Evolutionary conservation across 768 basidiomycete species (phyloP).

Genomic region (Galerina sulciceps): DNA sequence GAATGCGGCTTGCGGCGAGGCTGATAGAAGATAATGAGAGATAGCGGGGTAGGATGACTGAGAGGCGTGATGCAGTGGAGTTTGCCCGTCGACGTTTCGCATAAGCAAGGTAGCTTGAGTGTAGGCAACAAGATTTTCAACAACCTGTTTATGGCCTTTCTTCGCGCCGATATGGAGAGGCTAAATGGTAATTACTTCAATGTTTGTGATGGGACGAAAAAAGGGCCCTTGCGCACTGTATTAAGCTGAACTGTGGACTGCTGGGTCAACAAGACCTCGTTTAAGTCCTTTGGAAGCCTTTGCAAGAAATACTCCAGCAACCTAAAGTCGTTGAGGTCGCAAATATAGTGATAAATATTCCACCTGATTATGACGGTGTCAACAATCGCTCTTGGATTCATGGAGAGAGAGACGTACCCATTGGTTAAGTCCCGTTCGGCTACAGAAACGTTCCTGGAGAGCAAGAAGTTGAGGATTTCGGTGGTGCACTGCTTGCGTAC

Average conservation of each 20-base stretch:
- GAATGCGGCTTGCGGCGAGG: conserved; percentile 40
- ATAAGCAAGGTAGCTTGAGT: conserved; percentile 37
- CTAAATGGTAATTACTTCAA: conserved; percentile 30
- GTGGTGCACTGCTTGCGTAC: conserved; percentile 30
- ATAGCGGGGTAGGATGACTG: conserved; percentile 37
- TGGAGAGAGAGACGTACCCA: conserved; percentile 36
- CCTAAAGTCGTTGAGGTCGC: conserved; percentile 27
- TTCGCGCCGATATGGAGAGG: conserved; percentile 59
- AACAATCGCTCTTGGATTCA: not conserved
- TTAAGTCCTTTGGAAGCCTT: conserved; percentile 55
- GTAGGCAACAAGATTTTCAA: conserved; percentile 42
- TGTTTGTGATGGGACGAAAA: not conserved
- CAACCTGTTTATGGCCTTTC: conserved; percentile 26
- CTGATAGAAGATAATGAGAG: conserved; percentile 37
- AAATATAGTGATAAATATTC: conserved; percentile 61
- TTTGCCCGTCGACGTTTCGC: conserved; percentile 53
- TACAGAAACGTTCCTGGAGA: conserved; percentile 49
- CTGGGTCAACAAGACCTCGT: conserved; percentile 45
- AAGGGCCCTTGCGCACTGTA: conserved; percentile 1
- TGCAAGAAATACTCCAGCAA: conserved; percentile 47
- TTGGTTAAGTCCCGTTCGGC: conserved; percentile 41
- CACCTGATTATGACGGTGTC: conserved; percentile 36
- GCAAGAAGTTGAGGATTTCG: conserved; percentile 52
- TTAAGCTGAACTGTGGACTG: conserved; percentile 49
- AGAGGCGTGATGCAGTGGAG: conserved; percentile 54